A percentile compares a stretch with the other conserved stretches of the same genome.
Evolutionary conservation across 306 rosid genomes (phyloP).

Genomic region (Luffa aegyptiaca): DNA sequence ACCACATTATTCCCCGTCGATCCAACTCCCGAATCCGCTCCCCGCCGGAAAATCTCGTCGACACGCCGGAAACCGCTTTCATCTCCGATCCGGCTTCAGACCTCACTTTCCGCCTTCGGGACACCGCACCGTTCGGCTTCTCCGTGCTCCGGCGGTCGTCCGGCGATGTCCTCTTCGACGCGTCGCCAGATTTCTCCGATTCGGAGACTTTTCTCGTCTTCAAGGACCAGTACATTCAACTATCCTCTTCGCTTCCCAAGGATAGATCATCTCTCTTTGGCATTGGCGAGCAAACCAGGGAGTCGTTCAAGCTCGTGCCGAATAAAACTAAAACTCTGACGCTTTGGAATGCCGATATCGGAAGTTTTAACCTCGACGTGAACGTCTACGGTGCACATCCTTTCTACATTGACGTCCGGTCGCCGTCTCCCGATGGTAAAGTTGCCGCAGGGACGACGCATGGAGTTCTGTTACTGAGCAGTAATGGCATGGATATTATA

Average conservation of each 20-base stretch:
- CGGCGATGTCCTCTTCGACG: slow-evolving; percentile 41
- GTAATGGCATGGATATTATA: slow-evolving; percentile 70
- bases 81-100: slow-evolving; percentile 42
- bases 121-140: slow-evolving; percentile 69
- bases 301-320: slow-evolving; percentile 46
- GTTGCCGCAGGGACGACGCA: slow-evolving; percentile 43
- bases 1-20: slow-evolving; percentile 34
- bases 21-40: not conserved
- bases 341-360: slow-evolving; percentile 49
- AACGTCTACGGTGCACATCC: slow-evolving; percentile 90
- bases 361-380: slow-evolving; percentile 29
- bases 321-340: slow-evolving; percentile 39
- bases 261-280: slow-evolving; percentile 46
- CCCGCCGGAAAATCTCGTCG: not conserved
- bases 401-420: slow-evolving; percentile 62
- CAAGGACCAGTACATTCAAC: slow-evolving; percentile 65
- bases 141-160: slow-evolving; percentile 49
- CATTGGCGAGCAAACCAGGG: slow-evolving; percentile 65
- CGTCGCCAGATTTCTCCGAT: slow-evolving; percentile 28
- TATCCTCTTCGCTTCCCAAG: slow-evolving; percentile 54
- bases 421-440: slow-evolving; percentile 29
- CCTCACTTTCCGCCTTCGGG: slow-evolving; percentile 44
- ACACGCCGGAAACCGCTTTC: not conserved
- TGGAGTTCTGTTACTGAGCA: slow-evolving; percentile 65
- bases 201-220: slow-evolving; percentile 39